Evolutionary conservation across 140 eudicot genomes (phyloP), one percentile per base, ranked within the genome.

Genomic region (Ambrosia hybrid): DNA sequence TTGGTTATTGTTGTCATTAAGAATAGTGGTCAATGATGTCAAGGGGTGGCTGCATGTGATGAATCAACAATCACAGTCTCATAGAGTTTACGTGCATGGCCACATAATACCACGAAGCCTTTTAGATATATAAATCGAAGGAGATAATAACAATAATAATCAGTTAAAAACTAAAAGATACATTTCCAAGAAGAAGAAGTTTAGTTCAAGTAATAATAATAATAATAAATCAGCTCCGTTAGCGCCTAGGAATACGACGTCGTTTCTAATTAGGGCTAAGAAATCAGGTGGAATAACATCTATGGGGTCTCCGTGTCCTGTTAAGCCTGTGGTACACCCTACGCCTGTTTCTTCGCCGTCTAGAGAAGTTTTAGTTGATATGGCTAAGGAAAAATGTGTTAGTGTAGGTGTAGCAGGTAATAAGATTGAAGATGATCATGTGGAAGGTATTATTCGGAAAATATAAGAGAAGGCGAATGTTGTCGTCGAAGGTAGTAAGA

Each of bases 311-410:
- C 99, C 97, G 0, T 90, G 86, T 34, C 97, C 97, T 0, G 91
- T 83, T 41, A 94, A 97, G 0, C 99, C 99, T 1, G 97, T 96
- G 1, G 99, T 94, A 16, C 74, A 90, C 6, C 96, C 97, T 0
- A 94, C 99, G 0, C 99, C 97, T 0, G 83, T 84, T 1, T 94
- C 90, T 52, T 86, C 99, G 0, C 99, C 99, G 0, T 94, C 96
- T 0, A 84, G 89, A 65, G 99, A 94, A 80, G 96, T 83, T 57
- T 57, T 94, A 62, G 95, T 83, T 7, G 97, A 94, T 56, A 94
- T 85, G 94, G 99, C 97, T 0, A 94, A 90, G 78, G 99, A 94
- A 38, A 97, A 90, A 81, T 94, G 99, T n/a, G n/a, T n/a, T n/a
- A n/a, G n/a, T n/a, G n/a, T n/a, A n/a, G n/a, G n/a, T n/a, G n/a